phyloP scores from a whole-genome alignment of 2,329 filamentous ascomycete genomes.

The Fusarium sp. region DNA sequence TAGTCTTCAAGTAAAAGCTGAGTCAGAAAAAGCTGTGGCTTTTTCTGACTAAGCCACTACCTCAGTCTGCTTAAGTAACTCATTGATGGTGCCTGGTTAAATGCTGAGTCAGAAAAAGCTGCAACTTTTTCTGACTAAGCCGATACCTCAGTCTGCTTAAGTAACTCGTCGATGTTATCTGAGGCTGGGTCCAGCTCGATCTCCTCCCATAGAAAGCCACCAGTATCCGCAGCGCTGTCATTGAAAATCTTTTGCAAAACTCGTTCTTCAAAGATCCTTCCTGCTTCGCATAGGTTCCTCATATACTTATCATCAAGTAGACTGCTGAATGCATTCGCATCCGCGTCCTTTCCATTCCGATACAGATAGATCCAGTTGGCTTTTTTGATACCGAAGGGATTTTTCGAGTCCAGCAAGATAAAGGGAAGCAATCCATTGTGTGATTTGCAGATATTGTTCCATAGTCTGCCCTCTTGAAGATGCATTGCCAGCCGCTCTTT shows the following conservation, averaged over 20 bases:
- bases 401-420: neutral
- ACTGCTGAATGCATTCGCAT: neutral
- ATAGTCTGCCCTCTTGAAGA: neutral
- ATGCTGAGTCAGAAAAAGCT: neutral
- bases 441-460: neutral
- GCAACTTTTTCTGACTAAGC: neutral
- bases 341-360: neutral
- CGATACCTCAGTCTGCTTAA: neutral
- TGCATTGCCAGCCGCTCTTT: neutral
- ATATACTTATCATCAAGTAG: neutral
- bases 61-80: too few species aligned
- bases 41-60: too few species aligned
- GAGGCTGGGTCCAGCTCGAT: fast-evolving
- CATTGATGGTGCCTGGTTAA: too few species aligned
- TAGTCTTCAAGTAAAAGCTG: neutral
- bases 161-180: neutral
- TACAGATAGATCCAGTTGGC: neutral
- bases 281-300: neutral
- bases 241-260: neutral
- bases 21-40: too few species aligned
- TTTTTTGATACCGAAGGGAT: neutral
- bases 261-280: neutral
- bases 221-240: neutral
- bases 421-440: neutral
- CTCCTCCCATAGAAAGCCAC: neutral